phyloP scores from a whole-genome alignment of 352 stramenopile species.

The Pythium scleroteichum region DNA sequence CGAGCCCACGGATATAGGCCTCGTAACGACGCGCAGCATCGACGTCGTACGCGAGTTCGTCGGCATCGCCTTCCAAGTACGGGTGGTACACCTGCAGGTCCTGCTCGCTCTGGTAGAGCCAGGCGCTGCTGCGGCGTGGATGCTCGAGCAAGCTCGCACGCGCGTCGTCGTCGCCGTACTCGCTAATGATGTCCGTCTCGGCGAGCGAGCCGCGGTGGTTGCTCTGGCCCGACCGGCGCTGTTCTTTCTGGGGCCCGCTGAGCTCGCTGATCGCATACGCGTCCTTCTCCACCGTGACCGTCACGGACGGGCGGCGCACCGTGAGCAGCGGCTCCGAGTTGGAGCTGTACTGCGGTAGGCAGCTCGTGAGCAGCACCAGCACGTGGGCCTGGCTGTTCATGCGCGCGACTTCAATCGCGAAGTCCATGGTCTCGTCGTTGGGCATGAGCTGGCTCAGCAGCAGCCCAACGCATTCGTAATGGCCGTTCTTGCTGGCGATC shows the following conservation, averaged over 20 bases:
- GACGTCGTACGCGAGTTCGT: conserved; percentile 9
- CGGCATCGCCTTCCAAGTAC: conserved; percentile 20
- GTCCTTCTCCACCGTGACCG: conserved; percentile 7
- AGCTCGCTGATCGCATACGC: not conserved
- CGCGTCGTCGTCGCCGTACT: conserved; percentile 23
- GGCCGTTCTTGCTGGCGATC: conserved; percentile 58
- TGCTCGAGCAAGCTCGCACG: not conserved
- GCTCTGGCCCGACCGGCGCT: conserved; percentile 12
- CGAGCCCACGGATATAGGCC: conserved; percentile 42
- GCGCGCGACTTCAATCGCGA: conserved; percentile 51
- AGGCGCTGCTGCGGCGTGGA: conserved; percentile 26
- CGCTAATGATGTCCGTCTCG: conserved; percentile 37
- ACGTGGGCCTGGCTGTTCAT: conserved; percentile 62
- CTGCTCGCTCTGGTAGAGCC: conserved; percentile 17
- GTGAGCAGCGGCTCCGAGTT: not conserved
- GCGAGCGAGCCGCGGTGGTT: conserved; percentile 33
- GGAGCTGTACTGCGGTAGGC: conserved; percentile 46
- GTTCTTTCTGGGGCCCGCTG: conserved; percentile 2
- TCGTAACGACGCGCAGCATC: conserved; percentile 26
- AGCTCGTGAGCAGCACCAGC: conserved; percentile 70
- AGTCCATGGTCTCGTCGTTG: conserved; percentile 37
- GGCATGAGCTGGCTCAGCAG: conserved; percentile 41
- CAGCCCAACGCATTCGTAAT: conserved; percentile 70
- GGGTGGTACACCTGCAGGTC: conserved; percentile 31
- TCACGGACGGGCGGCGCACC: conserved; percentile 4